Evolutionary conservation across 78 protist genomes (phyloP), one percentile per base, ranked within the genome.

Genomic region (Isochrysis galbana): DNA sequence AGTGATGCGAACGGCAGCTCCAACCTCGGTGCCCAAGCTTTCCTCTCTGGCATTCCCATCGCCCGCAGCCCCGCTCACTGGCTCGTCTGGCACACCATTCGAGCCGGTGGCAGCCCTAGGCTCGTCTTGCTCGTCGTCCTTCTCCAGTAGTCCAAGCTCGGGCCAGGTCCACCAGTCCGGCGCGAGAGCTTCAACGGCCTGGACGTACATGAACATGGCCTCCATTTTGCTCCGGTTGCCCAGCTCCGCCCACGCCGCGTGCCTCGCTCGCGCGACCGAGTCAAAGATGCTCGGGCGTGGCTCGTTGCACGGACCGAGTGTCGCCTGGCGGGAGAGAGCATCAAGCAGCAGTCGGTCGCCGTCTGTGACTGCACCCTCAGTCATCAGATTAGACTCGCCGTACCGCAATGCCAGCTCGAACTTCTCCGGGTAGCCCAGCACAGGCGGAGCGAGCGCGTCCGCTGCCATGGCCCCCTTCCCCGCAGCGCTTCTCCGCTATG

Each of bases 161-260:
- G 88, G 55, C 88, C 88, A 80, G 10, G 1, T 2, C 88, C 88
- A 80, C 88, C 88, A 80, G 36, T 80, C 55, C 26, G 88, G 48
- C 7, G 7, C 55, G 5, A 80, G 41, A 46, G 22, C 48, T n/a
- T 44, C 88, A 7, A 80, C 38, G 14, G 88, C 88, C 38, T 25
- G 36, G 29, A 44, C 88, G 88, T 44, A 80, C 88, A 44, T 42
- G 55, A 41, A 41, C 88, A 80, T 80, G 41, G 88, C 88, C 88
- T 80, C 88, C 25, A 77, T 17, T 32, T 36, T 39, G 47, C 34
- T 22, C 47, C 17, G 45, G 47, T 77, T 77, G n/a, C 84, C 84
- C 29, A 77, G 84, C 44, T 77, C 46, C 14, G 29, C 19, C 84
- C 84, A 77, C 21, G 84, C 84, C 19, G 5, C 21, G 34, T 32